Evolutionary conservation across 1,284 basidiomycete species (phyloP), one percentile per base, ranked within the genome.

Genomic region (Hemileccinum hortonii): DNA sequence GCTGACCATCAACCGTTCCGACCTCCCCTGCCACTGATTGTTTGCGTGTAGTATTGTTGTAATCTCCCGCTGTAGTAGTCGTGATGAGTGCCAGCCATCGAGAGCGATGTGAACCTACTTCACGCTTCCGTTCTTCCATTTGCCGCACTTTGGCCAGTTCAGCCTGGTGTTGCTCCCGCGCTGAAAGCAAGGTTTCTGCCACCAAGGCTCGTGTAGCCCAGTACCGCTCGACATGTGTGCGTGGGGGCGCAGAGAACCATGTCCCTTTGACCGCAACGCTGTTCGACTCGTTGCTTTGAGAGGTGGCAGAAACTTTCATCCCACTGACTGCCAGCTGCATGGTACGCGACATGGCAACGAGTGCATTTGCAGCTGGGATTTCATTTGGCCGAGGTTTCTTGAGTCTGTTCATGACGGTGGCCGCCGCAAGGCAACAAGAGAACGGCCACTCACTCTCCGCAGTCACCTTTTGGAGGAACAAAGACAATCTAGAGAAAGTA

Each of bases 121-220:
- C 58, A 29, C 77, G 76, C 62, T 76, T 80, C 45, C 64, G 55
- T 41, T 80, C 79, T 54, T 79, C 75, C 1, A 54, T 58, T 16
- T 67, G 60, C 37, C 73, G 66, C 44, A 81, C 50, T 16, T 63
- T 65, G 48, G 65, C 69, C 16, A 84, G 61, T 47, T 85, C 81
- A 9, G 63, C 61, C 35, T 76, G 72, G 59, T 84, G 80, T n/a
- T 58, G 65, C 29, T 71, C 67, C 37, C 73, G 73, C 16, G 75
- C 77, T 0, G 72, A 66, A 4, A 86, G 70, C 30, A 84, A 61
- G 1, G 80, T 75, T 60, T 87, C 84, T 2, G 84, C 84, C 4
- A 78, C 75, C 21, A 83, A 56, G 0, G 84, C 83, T 3, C 85
- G 78, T 18, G 77, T 67, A 16, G 80, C 80, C 85, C 84, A 87